phyloP scores from a whole-genome alignment of 1,284 basidiomycete genomes.

The Porogramme epimiltina region DNA sequence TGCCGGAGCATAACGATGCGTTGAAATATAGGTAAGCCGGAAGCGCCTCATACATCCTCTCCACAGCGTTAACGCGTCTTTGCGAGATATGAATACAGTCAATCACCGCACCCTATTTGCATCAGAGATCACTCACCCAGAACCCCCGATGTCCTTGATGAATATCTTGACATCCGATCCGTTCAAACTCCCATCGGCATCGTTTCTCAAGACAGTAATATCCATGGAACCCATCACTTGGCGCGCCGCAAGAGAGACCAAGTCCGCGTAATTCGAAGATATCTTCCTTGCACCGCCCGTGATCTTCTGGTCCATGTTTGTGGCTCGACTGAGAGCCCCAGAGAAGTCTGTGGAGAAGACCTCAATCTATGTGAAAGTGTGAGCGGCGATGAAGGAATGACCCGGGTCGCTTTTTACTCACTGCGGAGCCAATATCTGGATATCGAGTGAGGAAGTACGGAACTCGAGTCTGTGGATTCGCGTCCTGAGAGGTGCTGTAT shows the following conservation, averaged over 20 bases:
- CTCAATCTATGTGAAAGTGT: background rate
- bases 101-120: background rate
- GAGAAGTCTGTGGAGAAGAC: background rate
- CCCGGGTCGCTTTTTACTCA: too few relatives aligned
- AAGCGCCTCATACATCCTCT: slow-evolving; percentile 74
- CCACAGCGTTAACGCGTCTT: slow-evolving; percentile 60
- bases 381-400: too few relatives aligned
- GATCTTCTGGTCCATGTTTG: background rate
- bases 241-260: background rate
- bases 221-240: background rate
- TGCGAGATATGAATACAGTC: slow-evolving; percentile 24
- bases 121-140: background rate
- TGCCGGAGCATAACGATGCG: slow-evolving; percentile 56
- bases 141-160: slow-evolving; percentile 53
- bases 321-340: background rate
- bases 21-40: slow-evolving; percentile 66
- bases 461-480: background rate
- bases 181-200: slow-evolving; percentile 53
- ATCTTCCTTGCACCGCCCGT: background rate
- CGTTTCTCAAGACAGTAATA: slow-evolving; percentile 23
- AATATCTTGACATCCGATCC: slow-evolving; percentile 59
- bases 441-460: background rate
- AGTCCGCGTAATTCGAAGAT: background rate
- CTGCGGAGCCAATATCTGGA: slow-evolving; percentile 12
- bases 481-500: background rate